Base-by-base conservation (phyloP, 257 asterid genomes). In the Ehretia macrophylla region DNA sequence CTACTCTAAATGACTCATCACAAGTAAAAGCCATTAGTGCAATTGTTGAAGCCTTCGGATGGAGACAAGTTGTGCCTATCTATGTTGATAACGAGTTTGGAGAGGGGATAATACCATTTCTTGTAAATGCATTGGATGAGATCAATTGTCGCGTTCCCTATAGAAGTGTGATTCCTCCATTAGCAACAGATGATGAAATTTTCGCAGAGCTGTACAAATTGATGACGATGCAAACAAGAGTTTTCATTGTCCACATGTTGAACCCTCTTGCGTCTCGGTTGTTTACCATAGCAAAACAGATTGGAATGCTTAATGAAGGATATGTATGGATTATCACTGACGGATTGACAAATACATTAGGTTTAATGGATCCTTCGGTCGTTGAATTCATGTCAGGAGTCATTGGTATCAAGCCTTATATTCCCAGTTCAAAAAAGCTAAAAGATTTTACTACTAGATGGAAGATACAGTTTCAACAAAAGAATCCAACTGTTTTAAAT, bases 361-460 rank as follows among this genome's bases (percentile, higher is more conserved):
- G 17, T 37, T 65, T 62, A 1, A 8, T 75, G 3, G 75, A 73
- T 52, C 54, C 55, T 51, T 49, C 67, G 1, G 69, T 65, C 10
- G 23, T 74, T 21, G 78, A 69, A 44, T 63, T 85, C 1, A 82
- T 85, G 90, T 63, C 63, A 47, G 90, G 90, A 37, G 85, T 85
- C 8, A 60, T 82, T 10, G 90, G 94, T 0, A 73, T 85, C 23
- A 70, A 44, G 45, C 77, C 90, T 38, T 35, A 70, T 60, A 54
- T 62, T 35, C 80, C 74, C 5, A 64, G 53, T 45, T 62, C 80
- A 0, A 11, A 47, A 32, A 68, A 68, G 67, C 73, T 74, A 0
- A 61, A 68, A 1, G 32, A 27, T 37, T 85, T 85, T n/a, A 66
- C 37, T 9, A 21, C 10, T 1, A 60, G 77, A 47, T 80, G 86